These are phyloP conservation scores for Dactylorhiza incarnata DNA, from an alignment of 106 monocot species.

Conservation along the genomic window DNA sequence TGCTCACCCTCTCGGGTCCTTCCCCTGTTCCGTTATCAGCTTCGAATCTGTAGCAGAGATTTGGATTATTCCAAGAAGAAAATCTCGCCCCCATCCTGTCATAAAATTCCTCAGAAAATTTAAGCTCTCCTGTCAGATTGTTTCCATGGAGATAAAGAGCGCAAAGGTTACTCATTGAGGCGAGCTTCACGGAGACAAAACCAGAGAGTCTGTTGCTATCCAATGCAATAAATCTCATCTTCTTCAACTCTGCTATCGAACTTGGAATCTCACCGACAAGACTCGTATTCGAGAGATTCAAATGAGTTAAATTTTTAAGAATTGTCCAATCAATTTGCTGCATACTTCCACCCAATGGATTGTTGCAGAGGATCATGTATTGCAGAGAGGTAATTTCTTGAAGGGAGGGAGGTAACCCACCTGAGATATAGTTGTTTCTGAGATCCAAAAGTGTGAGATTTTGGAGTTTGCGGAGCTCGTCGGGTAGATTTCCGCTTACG, in stretches of 20 bases:
- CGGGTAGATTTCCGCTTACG: conserved; percentile 41
- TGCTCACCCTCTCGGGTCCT: too few relatives aligned
- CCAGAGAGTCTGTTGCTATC: conserved; percentile 56
- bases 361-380: conserved; percentile 65
- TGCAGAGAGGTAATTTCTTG: conserved; percentile 45
- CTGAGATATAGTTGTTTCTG: conserved; percentile 54
- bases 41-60: conserved; percentile 43
- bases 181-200: conserved; percentile 31
- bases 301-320: conserved; percentile 37
- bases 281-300: conserved; percentile 54
- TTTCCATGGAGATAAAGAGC: conserved; percentile 61
- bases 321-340: conserved; percentile 26
- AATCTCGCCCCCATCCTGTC: conserved; percentile 67
- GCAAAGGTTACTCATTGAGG: conserved; percentile 29
- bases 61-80: conserved; percentile 63
- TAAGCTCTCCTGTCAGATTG: conserved; percentile 51
- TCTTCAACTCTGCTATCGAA: conserved; percentile 33
- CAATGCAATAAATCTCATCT: conserved; percentile 56
- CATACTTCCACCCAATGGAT: conserved; percentile 45
- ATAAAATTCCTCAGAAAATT: conserved; percentile 51
- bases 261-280: conserved; percentile 48
- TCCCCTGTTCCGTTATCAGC: too few relatives aligned
- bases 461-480: conserved; percentile 35
- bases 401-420: conserved; percentile 25
- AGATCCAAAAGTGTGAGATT: conserved; percentile 63